Base-by-base conservation (phyloP, 1,139 yeast genomes). In the Protomyces gravidus region DNA sequence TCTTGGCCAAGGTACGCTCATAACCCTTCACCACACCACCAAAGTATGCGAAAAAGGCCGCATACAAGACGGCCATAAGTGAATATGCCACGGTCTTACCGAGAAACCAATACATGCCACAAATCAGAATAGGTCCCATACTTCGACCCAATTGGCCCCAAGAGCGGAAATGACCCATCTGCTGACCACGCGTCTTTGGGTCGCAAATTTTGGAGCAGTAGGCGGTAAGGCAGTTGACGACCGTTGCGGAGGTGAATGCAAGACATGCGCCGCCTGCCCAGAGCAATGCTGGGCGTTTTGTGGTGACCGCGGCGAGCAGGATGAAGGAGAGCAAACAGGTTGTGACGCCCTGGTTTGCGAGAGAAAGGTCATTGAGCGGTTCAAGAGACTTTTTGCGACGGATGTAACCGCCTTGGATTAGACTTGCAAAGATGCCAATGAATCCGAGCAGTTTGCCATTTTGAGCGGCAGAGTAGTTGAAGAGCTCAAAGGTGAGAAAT, bases 321-420 rank as follows among this genome's bases (percentile, higher is more conserved):
- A 49, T 19, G 28, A 55, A 40, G 45, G 60, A 23, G 30, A 49
- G 28, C 25, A 48, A 45, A 49, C 60, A 55, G 36, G 60, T 42
- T 5, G 19, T 23, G 27, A 40, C 33, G 23, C 60, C 60, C 30
- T 48, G 53, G 3, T 48, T 40, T n/a, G 55, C 42, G 27, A 55
- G 30, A 6, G 28, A 11, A 17, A 49, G 42, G 45, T 55, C 60
- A 23, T 27, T 17, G 21, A 55, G 9, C 25, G 60, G 55, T 21
- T 17, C 19, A 19, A 17, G 26, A 5, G 46, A 26, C 19, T 46
- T 46, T 32, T 53, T 45, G 49, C 60, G 60, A 23, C 60, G 60
- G 9, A 55, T 48, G 50, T 49, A 55, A 15, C 60, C 60, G 58
- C 58, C 58, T 40, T 55, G 60, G 21, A 55, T 55, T n/a, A 49